Evolutionary conservation across 1,284 basidiomycete genomes (phyloP).

Genomic region (Puccinia coronata): DNA sequence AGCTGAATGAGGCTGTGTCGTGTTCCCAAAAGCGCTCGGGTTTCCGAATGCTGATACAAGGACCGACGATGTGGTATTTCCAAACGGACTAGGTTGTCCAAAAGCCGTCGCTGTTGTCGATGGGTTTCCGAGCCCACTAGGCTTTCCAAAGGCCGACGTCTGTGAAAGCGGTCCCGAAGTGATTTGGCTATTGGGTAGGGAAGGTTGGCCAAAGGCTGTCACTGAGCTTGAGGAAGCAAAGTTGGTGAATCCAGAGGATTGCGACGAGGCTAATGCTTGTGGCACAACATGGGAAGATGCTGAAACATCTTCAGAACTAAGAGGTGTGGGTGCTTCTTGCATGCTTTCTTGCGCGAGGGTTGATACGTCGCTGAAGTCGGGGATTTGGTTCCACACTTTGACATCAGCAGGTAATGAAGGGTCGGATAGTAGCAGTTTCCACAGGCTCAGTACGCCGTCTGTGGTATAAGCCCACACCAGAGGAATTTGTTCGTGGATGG

Average conservation of each 20-base stretch:
- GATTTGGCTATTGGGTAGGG: not conserved
- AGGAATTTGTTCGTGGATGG: not conserved
- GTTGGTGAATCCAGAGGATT: not conserved
- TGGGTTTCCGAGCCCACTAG: not conserved
- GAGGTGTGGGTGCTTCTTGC: constrained; percentile 3
- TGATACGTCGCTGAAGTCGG: constrained; percentile 6
- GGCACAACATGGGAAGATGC: not conserved
- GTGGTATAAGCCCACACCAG: constrained; percentile 40
- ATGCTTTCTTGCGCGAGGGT: constrained; percentile 2
- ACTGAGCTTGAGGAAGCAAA: not conserved
- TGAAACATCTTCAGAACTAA: constrained; percentile 10
- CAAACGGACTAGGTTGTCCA: not conserved
- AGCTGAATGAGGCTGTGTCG: not conserved
- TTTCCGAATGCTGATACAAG: not conserved
- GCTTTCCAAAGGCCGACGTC: not conserved
- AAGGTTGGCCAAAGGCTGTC: constrained; percentile 20
- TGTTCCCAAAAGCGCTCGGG: not conserved
- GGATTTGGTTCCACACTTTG: constrained; percentile 19
- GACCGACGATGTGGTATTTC: not conserved
- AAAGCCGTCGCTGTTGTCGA: not conserved
- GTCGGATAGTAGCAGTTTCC: constrained; percentile 5
- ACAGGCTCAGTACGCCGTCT: constrained; percentile 42
- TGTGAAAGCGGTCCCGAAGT: not conserved
- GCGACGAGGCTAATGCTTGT: not conserved
- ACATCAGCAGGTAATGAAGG: not conserved